Base-by-base conservation (phyloP, 2,329 filamentous ascomycete species). In the Trichoderma atroviride region DNA sequence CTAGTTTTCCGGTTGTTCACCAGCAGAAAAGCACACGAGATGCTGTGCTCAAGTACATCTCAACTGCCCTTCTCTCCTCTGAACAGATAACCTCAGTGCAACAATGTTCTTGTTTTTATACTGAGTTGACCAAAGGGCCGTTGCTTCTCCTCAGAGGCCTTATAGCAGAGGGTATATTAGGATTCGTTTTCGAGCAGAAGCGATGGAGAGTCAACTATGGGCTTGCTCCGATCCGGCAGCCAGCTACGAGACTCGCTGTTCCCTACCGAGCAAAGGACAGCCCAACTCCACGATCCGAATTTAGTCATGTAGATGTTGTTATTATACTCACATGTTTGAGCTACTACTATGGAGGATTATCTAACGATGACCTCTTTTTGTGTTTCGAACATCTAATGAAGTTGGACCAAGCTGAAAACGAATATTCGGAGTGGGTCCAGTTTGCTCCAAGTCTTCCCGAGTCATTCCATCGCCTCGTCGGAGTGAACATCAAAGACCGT, bases 201-300 rank as follows among this genome's bases (percentile, higher is more conserved):
- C 80, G 89, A 1, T 92, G 87, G 87, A 78, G 86, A 3, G 89
- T 92, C 0, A 85, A 91, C 66, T 92, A 89, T 70, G 89, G 90
- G 0, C 79, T 86, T 0, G 84, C 88, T 73, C 70, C 73, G 0
- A 73, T 70, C 0, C 76, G 87, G 2, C 71, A 72, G 0, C 84
- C 82, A 0, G 59, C 69, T 0, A 86, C 83, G 0, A 79, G 75
- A 61, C 81, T 91, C 0, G 85, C 86, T 0, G 86, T 91, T 0
- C 89, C 88, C 0, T 91, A 84, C 71, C 81, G 81, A 10, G 87
- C 87, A 0, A 91, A 91, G 68, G 88, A 88, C 61, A 83, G 73
- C 3, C 88, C 88, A 0, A 80, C 85, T 0, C 76, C 81, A 0
- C 81, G 85, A 3, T 84, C 88, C 0, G 88, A 91, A 71, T 91